Conservation (phyloP, 352 stramenopile species). For the Achlya hypogyna region DNA sequence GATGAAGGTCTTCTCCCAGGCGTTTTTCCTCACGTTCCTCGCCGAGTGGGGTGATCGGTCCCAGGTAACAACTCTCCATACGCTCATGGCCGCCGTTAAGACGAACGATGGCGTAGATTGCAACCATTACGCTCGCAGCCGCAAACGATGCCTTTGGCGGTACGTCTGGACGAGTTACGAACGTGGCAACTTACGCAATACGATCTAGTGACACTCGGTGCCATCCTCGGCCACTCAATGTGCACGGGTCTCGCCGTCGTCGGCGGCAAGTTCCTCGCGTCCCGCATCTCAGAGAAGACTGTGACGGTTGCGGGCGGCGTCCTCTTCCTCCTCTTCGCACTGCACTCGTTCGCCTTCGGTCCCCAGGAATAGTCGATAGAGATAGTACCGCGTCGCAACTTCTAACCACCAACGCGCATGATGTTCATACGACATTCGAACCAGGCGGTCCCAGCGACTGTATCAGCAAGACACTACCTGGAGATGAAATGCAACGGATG, state of each 20-base stretch:
- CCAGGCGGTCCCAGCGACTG: too few species aligned
- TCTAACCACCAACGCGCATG: too few species aligned
- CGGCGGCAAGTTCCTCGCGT: constrained; percentile 96
- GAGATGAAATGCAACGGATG: too few species aligned
- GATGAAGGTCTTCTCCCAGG: constrained; percentile 87
- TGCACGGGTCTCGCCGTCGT: constrained; percentile 97
- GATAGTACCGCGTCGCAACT: not conserved
- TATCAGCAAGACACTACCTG: too few species aligned
- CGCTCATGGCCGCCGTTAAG: not conserved
- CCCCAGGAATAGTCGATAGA: constrained; percentile 24
- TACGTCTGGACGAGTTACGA: not conserved
- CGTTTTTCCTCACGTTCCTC: constrained; percentile 97
- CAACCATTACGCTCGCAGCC: constrained; percentile 96
- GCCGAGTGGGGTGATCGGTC: constrained; percentile 98
- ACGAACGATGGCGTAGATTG: constrained; percentile 66
- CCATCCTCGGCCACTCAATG: constrained; percentile 94
- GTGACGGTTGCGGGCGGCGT: constrained; percentile 92
- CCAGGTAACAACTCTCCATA: constrained; percentile 33
- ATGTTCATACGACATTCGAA: too few species aligned
- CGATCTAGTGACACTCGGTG: constrained; percentile 87
- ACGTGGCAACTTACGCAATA: constrained; percentile 32
- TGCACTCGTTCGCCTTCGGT: constrained; percentile 92
- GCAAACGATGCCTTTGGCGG: constrained; percentile 89
- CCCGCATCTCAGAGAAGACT: constrained; percentile 96
- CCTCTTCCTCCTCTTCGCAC: constrained; percentile 95